Conservation (phyloP, 345 rosid genomes). For the Alliaria petiolata region DNA sequence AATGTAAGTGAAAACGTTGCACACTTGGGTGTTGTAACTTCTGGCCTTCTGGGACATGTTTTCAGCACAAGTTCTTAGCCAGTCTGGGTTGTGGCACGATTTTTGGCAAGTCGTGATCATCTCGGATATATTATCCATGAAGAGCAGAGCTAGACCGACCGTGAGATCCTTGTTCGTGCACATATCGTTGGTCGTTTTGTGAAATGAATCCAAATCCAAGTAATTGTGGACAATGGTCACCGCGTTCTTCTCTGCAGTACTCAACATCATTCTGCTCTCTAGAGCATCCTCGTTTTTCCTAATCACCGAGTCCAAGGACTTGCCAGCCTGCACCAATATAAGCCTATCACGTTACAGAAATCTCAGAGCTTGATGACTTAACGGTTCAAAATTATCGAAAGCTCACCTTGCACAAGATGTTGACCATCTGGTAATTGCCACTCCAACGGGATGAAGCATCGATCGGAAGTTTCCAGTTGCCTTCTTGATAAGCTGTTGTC, state of each 20-base stretch:
- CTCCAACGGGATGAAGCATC: constrained; percentile 86
- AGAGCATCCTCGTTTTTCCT: constrained; percentile 63
- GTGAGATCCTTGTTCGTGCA: constrained; percentile 72
- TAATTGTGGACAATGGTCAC: constrained; percentile 55
- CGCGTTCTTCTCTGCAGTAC: constrained; percentile 57
- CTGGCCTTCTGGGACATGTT: constrained; percentile 83
- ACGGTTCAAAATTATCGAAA: neutral
- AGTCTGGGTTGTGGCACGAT: constrained; percentile 67
- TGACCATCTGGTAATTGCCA: constrained; percentile 90
- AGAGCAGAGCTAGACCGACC: constrained; percentile 78
- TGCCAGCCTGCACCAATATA: constrained; percentile 56
- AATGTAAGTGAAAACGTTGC: constrained; percentile 80
- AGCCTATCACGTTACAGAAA: neutral
- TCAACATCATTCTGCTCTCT: constrained; percentile 54
- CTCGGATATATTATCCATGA: constrained; percentile 95
- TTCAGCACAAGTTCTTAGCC: constrained; percentile 80
- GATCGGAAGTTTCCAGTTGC: constrained; percentile 81
- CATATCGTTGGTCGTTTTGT: constrained; percentile 75
- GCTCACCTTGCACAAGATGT: constrained; percentile 69
- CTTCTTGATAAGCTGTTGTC: constrained; percentile 74
- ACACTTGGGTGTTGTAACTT: constrained; percentile 64
- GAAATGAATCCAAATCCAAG: constrained; percentile 89
- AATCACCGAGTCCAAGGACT: constrained; percentile 69
- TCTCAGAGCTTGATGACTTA: neutral
- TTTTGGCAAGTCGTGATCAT: constrained; percentile 65